Conservation (phyloP, 805 yeast genomes). For the Starmerella sp. region DNA sequence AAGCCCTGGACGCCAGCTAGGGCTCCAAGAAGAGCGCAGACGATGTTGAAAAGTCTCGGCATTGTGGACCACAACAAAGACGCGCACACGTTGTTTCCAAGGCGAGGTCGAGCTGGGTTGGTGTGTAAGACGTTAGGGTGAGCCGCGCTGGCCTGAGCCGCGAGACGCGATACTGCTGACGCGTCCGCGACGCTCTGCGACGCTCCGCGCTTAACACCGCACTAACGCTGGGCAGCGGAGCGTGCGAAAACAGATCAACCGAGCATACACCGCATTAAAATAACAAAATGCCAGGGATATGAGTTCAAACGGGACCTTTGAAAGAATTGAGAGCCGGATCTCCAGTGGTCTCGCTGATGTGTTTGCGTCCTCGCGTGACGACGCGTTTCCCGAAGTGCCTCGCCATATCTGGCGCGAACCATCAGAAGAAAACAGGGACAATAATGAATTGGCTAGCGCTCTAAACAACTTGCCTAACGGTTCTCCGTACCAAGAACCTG, state of each 20-base stretch:
- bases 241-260: too few relatives aligned
- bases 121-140: background rate
- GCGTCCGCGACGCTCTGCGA: background rate
- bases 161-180: conserved; percentile 1
- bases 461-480: too few relatives aligned
- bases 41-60: background rate
- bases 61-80: background rate
- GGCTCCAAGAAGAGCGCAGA: background rate
- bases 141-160: background rate
- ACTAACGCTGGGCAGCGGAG: too few relatives aligned
- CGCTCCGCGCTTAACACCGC: background rate
- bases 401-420: background rate
- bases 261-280: too few relatives aligned
- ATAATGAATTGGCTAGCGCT: too few relatives aligned
- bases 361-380: background rate
- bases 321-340: background rate
- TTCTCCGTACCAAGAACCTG: too few relatives aligned
- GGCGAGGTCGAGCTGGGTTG: background rate
- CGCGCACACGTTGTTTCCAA: background rate
- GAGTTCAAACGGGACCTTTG: background rate
- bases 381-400: background rate
- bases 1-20: background rate
- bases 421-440: background rate
- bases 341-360: background rate
- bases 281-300: background rate